Conservation (phyloP, 1,139 yeast species). For the Magnusiomyces sp. region DNA sequence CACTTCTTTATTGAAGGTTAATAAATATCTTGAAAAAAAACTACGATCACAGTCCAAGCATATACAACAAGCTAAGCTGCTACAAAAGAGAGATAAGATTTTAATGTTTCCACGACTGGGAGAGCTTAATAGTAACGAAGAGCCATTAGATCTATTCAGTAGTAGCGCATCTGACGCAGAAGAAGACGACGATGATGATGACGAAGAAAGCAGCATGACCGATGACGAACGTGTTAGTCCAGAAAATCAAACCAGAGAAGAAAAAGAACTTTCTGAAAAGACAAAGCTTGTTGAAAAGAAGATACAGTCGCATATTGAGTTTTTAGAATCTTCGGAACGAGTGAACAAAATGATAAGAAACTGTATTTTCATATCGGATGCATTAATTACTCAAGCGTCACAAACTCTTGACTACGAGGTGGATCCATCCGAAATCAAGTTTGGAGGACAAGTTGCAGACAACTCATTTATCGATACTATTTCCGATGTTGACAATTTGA, state of each 20-base stretch:
- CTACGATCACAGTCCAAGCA: constrained; percentile 20
- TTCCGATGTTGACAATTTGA: not conserved
- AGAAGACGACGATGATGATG: constrained; percentile 11
- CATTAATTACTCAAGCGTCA: constrained; percentile 19
- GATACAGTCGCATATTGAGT: constrained; percentile 20
- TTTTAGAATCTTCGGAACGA: constrained; percentile 20
- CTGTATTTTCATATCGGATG: constrained; percentile 20
- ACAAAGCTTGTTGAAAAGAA: constrained; percentile 18
- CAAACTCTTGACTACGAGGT: constrained; percentile 20
- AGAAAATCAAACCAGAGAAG: constrained; percentile 8
- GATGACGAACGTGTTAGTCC: constrained; percentile 9
- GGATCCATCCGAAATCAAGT: constrained; percentile 18
- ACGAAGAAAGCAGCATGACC: constrained; percentile 5
- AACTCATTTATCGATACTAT: not conserved
- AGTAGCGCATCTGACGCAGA: constrained; percentile 10
- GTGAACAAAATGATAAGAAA: constrained; percentile 18
- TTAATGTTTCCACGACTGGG: not conserved
- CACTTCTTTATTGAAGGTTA: constrained; percentile 24
- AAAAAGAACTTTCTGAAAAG: constrained; percentile 13
- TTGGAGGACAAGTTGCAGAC: constrained; percentile 1
- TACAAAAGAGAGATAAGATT: not conserved
- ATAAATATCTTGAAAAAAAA: constrained; percentile 24
- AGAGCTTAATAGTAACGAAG: not conserved
- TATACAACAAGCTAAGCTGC: constrained; percentile 14
- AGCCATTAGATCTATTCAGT: not conserved